Conservation (phyloP, 495 filamentous ascomycete species). For the Talaromyces thailandensis region DNA sequence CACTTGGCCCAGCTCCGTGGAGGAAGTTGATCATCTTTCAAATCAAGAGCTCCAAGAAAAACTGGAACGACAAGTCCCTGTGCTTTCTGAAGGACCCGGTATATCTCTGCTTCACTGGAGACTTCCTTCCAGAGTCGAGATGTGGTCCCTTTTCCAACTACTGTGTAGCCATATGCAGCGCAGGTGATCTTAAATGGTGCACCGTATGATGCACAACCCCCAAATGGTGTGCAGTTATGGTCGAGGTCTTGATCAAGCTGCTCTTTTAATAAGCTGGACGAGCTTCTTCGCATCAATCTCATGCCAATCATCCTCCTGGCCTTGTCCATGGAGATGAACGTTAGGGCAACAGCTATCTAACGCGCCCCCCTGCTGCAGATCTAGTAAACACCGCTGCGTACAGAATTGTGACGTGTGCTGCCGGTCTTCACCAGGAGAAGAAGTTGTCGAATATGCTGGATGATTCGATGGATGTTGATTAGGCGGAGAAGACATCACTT, state of each 20-base stretch:
- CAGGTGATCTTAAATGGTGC: slow-evolving; percentile 34
- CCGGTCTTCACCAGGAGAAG: neutral
- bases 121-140: slow-evolving; percentile 21
- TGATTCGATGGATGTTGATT: slow-evolving; percentile 2
- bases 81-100: slow-evolving; percentile 21
- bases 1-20: slow-evolving; percentile 26
- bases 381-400: slow-evolving; percentile 37
- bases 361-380: slow-evolving; percentile 21
- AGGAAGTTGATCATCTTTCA: slow-evolving; percentile 24
- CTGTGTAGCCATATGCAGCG: slow-evolving; percentile 32
- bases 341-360: slow-evolving; percentile 39
- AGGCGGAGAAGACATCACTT: no score
- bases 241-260: slow-evolving; percentile 23
- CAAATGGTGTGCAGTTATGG: slow-evolving; percentile 14
- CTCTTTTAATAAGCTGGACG: slow-evolving; percentile 11
- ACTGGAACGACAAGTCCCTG: slow-evolving; percentile 34
- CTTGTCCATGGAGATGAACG: slow-evolving; percentile 19
- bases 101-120: slow-evolving; percentile 30
- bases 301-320: slow-evolving; percentile 9
- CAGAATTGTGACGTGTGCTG: slow-evolving; percentile 23
- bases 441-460: neutral
- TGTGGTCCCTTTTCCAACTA: slow-evolving; percentile 38
- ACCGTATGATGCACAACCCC: slow-evolving; percentile 15
- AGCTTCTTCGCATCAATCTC: slow-evolving; percentile 11
- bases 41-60: slow-evolving; percentile 33